Percentiles rank a stretch among this genome's conserved stretches.
Conservation (phyloP, 108 stramenopile genomes). For the Nitzschia sp. region DNA sequence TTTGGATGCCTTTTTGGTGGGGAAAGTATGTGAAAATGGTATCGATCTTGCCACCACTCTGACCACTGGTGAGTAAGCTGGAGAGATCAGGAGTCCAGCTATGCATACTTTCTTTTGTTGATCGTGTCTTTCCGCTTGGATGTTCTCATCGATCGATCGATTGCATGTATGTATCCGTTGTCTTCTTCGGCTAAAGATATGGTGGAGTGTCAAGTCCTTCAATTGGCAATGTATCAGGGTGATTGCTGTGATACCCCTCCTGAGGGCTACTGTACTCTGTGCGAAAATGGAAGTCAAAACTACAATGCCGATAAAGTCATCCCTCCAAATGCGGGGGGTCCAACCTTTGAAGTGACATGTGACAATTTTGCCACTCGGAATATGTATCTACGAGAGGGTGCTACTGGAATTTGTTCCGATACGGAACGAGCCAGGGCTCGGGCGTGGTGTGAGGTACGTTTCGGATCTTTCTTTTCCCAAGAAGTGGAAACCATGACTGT, state of each 20-base stretch:
- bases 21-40: background rate
- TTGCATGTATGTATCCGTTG: too few relatives aligned
- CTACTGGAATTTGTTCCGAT: background rate
- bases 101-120: too few relatives aligned
- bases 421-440: slow-evolving; percentile 6
- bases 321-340: slow-evolving; percentile 1
- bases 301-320: slow-evolving; percentile 6
- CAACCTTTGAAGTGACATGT: background rate
- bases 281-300: slow-evolving; percentile 10
- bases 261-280: slow-evolving; percentile 6
- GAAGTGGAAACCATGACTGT: too few relatives aligned
- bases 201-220: background rate
- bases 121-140: too few relatives aligned
- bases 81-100: too few relatives aligned
- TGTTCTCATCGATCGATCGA: too few relatives aligned
- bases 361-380: background rate
- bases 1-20: background rate
- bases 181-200: background rate
- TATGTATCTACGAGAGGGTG: background rate
- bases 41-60: background rate
- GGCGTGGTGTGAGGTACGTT: slow-evolving; percentile 13
- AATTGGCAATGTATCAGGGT: slow-evolving; percentile 1
- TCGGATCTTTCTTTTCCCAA: too few relatives aligned
- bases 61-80: background rate
- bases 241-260: slow-evolving; percentile 16